Evolutionary conservation across 306 rosid species (phyloP).

Genomic region (Gastrolobium villosum): DNA sequence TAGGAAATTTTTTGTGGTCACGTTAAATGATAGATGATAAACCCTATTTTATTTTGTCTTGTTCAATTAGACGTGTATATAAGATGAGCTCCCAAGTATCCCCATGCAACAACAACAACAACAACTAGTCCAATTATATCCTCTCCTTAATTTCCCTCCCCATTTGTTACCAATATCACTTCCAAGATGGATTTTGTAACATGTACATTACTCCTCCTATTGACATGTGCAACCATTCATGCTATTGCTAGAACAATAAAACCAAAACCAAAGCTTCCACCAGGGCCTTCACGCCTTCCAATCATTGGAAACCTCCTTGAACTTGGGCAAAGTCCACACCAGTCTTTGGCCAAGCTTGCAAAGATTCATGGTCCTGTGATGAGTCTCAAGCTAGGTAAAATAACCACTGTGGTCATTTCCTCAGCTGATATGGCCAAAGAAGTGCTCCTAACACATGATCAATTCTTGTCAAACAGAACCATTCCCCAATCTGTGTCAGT

Average conservation of each 20-base stretch:
- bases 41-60: neutral
- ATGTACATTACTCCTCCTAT: neutral
- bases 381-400: no score
- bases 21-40: no score
- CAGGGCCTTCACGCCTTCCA: no score
- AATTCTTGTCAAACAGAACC: neutral
- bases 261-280: no score
- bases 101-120: neutral
- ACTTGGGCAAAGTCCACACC: neutral
- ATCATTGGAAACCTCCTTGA: constrained; percentile 10
- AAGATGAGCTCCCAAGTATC: neutral
- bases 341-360: neutral
- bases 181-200: neutral
- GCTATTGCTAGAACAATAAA: neutral
- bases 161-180: neutral
- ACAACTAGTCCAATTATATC: neutral
- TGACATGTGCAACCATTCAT: neutral
- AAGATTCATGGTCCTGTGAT: neutral
- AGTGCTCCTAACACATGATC: neutral
- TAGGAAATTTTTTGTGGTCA: no score
- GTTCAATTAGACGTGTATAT: neutral
- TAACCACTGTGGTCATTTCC: neutral
- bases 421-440: neutral
- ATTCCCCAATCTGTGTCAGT: neutral
- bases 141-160: neutral